Percentiles rank a stretch among this genome's conserved stretches.
Conservation (phyloP, 768 basidiomycete genomes). For the Termitomyces sp. region DNA sequence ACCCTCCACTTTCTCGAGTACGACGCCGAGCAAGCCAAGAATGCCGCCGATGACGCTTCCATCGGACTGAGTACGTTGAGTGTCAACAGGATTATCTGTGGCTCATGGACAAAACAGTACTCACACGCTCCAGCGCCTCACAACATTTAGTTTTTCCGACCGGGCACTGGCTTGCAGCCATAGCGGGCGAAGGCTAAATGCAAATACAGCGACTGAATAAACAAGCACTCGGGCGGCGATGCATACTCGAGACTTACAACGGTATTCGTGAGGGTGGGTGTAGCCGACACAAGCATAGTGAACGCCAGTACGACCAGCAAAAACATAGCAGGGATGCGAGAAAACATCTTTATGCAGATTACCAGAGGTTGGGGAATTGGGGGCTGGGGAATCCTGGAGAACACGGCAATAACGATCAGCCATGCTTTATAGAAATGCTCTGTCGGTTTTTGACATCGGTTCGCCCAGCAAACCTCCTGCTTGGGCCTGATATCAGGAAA, state of each 20-base stretch:
- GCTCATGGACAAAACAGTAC: neutral
- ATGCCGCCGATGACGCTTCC: slow-evolving; percentile 20
- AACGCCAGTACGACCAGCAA: slow-evolving; percentile 17
- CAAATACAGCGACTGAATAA: neutral
- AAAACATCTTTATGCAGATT: slow-evolving; percentile 15
- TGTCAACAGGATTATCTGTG: neutral
- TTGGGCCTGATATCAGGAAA: neutral
- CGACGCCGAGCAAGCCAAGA: slow-evolving; percentile 25
- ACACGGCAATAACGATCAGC: neutral
- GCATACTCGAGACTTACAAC: slow-evolving; percentile 14
- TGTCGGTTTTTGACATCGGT: neutral
- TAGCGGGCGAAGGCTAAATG: slow-evolving; percentile 10
- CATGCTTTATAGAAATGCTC: neutral
- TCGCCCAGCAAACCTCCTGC: too few species aligned
- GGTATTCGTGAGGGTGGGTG: slow-evolving; percentile 18
- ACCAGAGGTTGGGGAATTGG: neutral
- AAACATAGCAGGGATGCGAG: slow-evolving; percentile 15
- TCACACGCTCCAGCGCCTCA: slow-evolving; percentile 24
- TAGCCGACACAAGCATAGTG: slow-evolving; percentile 22
- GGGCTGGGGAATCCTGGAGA: neutral
- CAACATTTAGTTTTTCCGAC: slow-evolving; percentile 26
- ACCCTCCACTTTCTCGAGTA: slow-evolving; percentile 26
- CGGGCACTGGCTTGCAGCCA: slow-evolving; percentile 23
- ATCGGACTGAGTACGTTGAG: slow-evolving; percentile 19
- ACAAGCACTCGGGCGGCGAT: too few species aligned